Percentiles rank a stretch among this genome's conserved stretches.
phyloP scores from a whole-genome alignment of 2,329 filamentous ascomycete genomes.

The Cercospora sp. region DNA sequence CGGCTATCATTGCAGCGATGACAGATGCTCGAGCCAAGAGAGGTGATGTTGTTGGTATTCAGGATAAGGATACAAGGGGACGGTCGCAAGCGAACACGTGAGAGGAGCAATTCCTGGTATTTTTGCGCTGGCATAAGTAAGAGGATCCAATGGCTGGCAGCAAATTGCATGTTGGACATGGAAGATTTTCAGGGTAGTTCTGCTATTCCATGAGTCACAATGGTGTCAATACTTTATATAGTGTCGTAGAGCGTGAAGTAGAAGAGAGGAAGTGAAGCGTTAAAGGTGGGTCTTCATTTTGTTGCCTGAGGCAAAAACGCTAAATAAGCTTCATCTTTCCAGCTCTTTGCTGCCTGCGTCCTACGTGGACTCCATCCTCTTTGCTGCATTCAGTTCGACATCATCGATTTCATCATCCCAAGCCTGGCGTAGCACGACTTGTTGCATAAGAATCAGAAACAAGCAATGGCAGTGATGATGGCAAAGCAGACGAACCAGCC shows the following conservation, averaged over 20 bases:
- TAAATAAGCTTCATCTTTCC: background rate
- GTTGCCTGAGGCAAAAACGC: background rate
- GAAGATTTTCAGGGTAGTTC: too few relatives aligned
- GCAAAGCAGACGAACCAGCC: background rate
- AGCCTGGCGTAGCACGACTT: background rate
- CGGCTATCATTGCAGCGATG: conserved; percentile 40
- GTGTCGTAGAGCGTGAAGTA: background rate
- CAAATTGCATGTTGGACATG: too few relatives aligned
- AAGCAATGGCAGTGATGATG: background rate
- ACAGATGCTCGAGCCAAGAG: conserved; percentile 33
- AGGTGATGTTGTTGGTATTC: conserved; percentile 17
- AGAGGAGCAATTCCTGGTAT: background rate
- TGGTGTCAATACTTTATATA: background rate
- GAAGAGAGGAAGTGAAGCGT: background rate
- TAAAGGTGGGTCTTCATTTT: background rate
- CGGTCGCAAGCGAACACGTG: background rate
- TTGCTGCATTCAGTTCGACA: background rate
- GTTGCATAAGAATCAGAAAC: background rate
- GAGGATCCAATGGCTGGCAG: background rate
- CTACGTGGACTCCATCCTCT: background rate
- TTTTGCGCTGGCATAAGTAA: background rate
- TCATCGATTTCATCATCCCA: background rate
- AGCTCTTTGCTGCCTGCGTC: background rate
- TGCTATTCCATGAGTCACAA: too few relatives aligned
- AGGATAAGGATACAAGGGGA: background rate